Evolutionary conservation across 345 rosid genomes (phyloP).

Genomic region (Streptanthus diversifolius): DNA sequence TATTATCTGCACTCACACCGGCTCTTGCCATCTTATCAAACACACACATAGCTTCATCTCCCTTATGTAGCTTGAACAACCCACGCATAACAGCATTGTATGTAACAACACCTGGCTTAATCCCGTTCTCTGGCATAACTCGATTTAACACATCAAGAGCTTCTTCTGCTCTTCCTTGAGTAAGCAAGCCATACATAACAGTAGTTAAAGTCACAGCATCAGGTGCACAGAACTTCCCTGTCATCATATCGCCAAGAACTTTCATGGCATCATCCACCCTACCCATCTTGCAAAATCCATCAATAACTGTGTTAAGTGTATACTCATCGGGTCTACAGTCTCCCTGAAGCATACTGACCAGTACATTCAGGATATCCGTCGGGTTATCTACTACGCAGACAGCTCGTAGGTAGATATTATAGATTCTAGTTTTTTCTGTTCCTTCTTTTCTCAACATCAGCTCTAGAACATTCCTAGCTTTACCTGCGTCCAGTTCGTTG

Average conservation of each 20-base stretch:
- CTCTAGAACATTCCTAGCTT: conserved; percentile 55
- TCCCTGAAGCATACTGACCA: conserved; percentile 73
- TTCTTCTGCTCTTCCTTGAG: conserved; percentile 54
- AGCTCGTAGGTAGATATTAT: conserved; percentile 71
- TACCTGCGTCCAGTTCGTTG: conserved; percentile 45
- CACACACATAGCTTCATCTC: conserved; percentile 52
- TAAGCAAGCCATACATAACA: conserved; percentile 55
- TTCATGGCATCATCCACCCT: conserved; percentile 67
- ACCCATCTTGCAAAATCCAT: conserved; percentile 79
- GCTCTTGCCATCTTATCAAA: conserved; percentile 48
- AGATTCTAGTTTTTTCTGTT: conserved; percentile 55
- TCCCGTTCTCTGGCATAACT: conserved; percentile 50
- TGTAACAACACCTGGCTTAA: conserved; percentile 57
- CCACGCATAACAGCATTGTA: conserved; percentile 70
- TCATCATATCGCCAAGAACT: conserved; percentile 68
- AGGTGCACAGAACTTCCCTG: conserved; percentile 68
- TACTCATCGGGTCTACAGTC: conserved; percentile 68
- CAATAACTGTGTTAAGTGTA: conserved; percentile 69
- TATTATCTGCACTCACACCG: conserved; percentile 45
- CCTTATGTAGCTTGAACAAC: conserved; percentile 46
- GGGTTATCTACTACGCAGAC: conserved; percentile 57
- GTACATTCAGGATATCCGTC: conserved; percentile 60
- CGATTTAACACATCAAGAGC: conserved; percentile 48
- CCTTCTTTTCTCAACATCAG: conserved; percentile 57
- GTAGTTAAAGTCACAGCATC: conserved; percentile 74